Percentiles rank a stretch among this genome's conserved stretches.
Evolutionary conservation across 1,284 basidiomycete genomes (phyloP).

Genomic region (Mycosarcoma mackinlayi): DNA sequence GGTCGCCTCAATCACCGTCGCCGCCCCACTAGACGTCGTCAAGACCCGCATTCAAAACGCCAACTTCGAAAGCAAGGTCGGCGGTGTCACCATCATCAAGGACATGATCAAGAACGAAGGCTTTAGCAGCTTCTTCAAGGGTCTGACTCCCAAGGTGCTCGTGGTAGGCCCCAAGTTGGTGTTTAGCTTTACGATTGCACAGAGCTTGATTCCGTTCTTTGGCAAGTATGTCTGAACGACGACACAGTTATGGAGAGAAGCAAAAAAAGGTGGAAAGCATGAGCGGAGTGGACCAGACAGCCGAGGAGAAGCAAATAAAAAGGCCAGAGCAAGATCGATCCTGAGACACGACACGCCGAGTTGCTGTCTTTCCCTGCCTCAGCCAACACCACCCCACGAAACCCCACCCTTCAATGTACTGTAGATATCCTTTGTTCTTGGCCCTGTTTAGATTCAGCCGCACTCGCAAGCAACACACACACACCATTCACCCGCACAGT

Average conservation of each 20-base stretch:
- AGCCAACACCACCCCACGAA: not conserved
- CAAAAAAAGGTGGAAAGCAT: not conserved
- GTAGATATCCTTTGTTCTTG: constrained; percentile 11
- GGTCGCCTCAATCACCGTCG: constrained; percentile 93
- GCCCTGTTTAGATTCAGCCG: not conserved
- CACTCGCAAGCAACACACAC: constrained; percentile 1
- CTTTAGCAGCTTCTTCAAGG: constrained; percentile 90
- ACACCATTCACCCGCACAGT: constrained; percentile 11
- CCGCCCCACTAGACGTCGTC: constrained; percentile 93
- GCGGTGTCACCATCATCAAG: constrained; percentile 84
- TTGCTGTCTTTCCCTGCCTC: too few relatives aligned
- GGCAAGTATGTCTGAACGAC: constrained; percentile 72
- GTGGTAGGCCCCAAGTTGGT: constrained; percentile 98
- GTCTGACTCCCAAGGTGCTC: constrained; percentile 81
- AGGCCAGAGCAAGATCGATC: not conserved
- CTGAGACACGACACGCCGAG: too few relatives aligned
- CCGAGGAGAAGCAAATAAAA: too few relatives aligned
- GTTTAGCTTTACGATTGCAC: constrained; percentile 96
- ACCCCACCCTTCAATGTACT: constrained; percentile 1
- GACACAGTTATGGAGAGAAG: not conserved
- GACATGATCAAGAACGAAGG: constrained; percentile 92
- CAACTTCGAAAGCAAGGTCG: constrained; percentile 90
- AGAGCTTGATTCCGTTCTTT: constrained; percentile 93
- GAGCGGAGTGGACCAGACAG: not conserved
- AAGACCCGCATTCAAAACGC: constrained; percentile 92